Base-by-base conservation (phyloP, 352 stramenopile species). In the Detonula confervacea region DNA sequence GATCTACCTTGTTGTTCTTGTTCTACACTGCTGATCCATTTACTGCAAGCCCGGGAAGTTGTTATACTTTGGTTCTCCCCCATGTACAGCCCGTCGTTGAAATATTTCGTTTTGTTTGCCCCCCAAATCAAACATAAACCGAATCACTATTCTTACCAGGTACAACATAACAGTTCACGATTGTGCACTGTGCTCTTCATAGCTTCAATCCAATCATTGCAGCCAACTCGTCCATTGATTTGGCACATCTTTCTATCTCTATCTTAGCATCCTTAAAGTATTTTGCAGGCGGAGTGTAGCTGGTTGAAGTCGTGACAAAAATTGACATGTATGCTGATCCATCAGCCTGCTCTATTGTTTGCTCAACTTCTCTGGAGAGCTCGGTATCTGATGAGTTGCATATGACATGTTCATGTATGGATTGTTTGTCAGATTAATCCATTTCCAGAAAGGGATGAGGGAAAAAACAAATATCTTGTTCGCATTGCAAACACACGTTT, bases 201-300 rank as follows among this genome's bases (percentile, higher is more conserved):
- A 63, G 11, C 9, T 69, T 54, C 1, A 78, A 14, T 6, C 37
- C 66, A 62, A 77, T 61, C 42, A 82, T 82, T 37, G 8, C 27
- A 39, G 79, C 79, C 54, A 87, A 68, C 22, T 78, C 67, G 67
- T 87, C 73, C 73, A 87, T 79, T 47, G 56, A 22, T 42, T 69
- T 70, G 1, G 54, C 64, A 30, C 62, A 67, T 59, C 67, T 35
- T 47, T 86, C 75, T 24, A 81, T 63, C 70, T 85, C 81, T 52
- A 83, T 79, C 54, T 77, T 75, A 0, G 76, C 81, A 73, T 88
- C 81, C 29, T 63, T 73, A 74, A 73, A 88, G 51, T 83, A 88
- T 44, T 85, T 80, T 33, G 29, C 37, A 39, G 81, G 72, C 39
- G 65, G 63, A 25, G 63, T 73, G 12, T 56, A 51, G 46, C 64